Evolutionary conservation across 768 basidiomycete genomes (phyloP).

Genomic region (Rhodotorula babjevae): DNA sequence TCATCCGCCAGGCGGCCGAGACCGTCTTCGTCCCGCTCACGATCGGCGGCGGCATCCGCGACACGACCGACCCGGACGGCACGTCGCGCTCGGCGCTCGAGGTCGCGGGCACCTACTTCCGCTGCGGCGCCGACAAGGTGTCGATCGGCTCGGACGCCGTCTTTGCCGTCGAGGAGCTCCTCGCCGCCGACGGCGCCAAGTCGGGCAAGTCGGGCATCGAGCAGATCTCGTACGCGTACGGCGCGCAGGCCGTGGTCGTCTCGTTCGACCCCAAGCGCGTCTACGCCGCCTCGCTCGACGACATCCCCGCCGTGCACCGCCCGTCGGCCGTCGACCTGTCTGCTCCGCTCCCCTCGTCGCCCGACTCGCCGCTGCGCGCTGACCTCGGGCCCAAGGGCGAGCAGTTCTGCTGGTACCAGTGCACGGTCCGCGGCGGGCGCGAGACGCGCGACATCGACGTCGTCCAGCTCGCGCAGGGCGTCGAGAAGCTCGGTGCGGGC

Average conservation of each 20-base stretch:
- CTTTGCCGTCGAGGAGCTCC: slow-evolving; percentile 78
- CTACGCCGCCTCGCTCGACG: slow-evolving; percentile 60
- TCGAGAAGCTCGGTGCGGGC: slow-evolving; percentile 85
- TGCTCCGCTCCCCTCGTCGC: slow-evolving; percentile 43
- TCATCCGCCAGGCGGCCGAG: slow-evolving; percentile 83
- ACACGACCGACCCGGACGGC: slow-evolving; percentile 90
- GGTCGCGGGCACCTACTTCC: slow-evolving; percentile 92
- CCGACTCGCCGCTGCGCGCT: slow-evolving; percentile 44
- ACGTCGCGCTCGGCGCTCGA: slow-evolving; percentile 79
- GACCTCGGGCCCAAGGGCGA: slow-evolving; percentile 51
- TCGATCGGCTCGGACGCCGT: slow-evolving; percentile 96
- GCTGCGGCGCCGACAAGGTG: slow-evolving; percentile 96
- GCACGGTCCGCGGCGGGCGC: slow-evolving; percentile 90
- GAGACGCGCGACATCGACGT: slow-evolving; percentile 76
- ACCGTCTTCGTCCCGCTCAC: slow-evolving; percentile 94
- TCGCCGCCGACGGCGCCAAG: slow-evolving; percentile 47
- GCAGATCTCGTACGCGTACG: slow-evolving; percentile 81
- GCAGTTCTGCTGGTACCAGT: slow-evolving; percentile 97
- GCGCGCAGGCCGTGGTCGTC: slow-evolving; percentile 94
- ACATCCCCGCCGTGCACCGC: slow-evolving; percentile 53
- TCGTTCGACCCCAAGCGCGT: slow-evolving; percentile 88
- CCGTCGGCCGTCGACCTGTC: slow-evolving; percentile 41
- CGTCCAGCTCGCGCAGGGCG: slow-evolving; percentile 83
- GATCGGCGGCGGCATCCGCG: slow-evolving; percentile 96
- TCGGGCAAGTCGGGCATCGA: slow-evolving; percentile 69